Base-by-base conservation (phyloP, 2,329 filamentous ascomycete species). In the Penicillium sp. region DNA sequence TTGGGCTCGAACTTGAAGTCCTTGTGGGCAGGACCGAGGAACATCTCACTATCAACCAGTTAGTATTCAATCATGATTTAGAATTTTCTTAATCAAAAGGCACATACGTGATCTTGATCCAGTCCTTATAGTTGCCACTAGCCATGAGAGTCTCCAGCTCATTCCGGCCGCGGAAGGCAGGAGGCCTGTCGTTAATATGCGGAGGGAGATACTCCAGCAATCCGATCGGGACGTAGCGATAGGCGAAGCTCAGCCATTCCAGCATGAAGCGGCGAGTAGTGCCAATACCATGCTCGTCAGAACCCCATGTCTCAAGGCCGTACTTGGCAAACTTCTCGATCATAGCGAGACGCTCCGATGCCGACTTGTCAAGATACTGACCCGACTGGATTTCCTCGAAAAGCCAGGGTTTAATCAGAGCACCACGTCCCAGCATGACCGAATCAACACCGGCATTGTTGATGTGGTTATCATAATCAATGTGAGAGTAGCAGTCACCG, bases 391-490 rank as follows among this genome's bases (percentile, higher is more conserved):
- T 97, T 72, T 98, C 93, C 71, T 98, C 93, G 66, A 97, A 98
- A 55, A 98, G 78, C 93, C 93, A 98, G 0, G 93, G 93, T 74
- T 98, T 98, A 73, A 97, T 89, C 50, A 98, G 80, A 8, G 93
- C 93, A 49, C 93, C 93, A 53, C 93, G 88, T n/a, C 86, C 93
- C 53, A 97, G 83, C 93, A 98, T 97, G 66, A 95, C 88, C n/a
- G 84, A 84, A 73, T 97, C 92, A 40, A 97, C 90, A 41, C 82
- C 81, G 31, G 88, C 81, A 51, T 92, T 81, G 42, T 86, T 78
- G 33, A 97, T 77, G 63, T 93, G 84, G 49, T 84, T 75, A 55
- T 83, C 83, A 74, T 97, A 97, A 67, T 97, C 90, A 28, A 84
- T 74, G 69, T 97, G 90, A 4, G 90, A 96, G 74, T 89, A 96